Base-by-base conservation (phyloP, 2,329 filamentous ascomycete species). In the Pseudopithomyces maydicus region DNA sequence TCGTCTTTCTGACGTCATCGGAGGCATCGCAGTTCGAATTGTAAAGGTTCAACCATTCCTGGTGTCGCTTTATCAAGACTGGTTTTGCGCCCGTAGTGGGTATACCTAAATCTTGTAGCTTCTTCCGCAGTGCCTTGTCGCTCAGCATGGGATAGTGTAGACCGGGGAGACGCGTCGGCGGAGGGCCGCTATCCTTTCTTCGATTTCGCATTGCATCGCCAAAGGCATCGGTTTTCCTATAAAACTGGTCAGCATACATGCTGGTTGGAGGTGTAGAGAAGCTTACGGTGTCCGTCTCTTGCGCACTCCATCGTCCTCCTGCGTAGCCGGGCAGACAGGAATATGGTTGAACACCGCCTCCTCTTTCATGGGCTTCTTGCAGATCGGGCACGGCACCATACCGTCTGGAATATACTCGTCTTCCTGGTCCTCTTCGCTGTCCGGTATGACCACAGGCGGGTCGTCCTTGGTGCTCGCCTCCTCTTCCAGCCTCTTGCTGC, bases 21-120 rank as follows among this genome's bases (percentile, higher is more conserved):
- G 84, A 85, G 2, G 93, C 90, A 75, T 99, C 95, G 77, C 92
- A 97, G 72, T 99, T 99, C 11, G 96, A 91, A 74, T 99, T 99
- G 90, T 92, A 97, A 17, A 99, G 79, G 36, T 95, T 97, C 50
- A 95, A 84, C 93, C 93, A 99, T 75, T 99, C 95, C 22, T 86
- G 91, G 69, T 98, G 93, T 17, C 96, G 85, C 63, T 84, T 85
- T 72, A 94, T 89, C 52, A 98, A 80, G 1, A 93, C 81, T 44
- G 83, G 79, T 44, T 89, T 89, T 0, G 83, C 76, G 0, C 95
- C 95, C 57, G 79, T 81, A 10, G 82, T 84, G 0, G 91, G 88
- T 55, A 98, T 88, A 1, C 93, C 92, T 1, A 95, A 81, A 2
- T 97, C 92, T 17, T 81, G 74, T 41, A 99, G 79, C 76, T 97